Conservation (phyloP, 768 basidiomycete species). For the Amanita pallidorosea region DNA sequence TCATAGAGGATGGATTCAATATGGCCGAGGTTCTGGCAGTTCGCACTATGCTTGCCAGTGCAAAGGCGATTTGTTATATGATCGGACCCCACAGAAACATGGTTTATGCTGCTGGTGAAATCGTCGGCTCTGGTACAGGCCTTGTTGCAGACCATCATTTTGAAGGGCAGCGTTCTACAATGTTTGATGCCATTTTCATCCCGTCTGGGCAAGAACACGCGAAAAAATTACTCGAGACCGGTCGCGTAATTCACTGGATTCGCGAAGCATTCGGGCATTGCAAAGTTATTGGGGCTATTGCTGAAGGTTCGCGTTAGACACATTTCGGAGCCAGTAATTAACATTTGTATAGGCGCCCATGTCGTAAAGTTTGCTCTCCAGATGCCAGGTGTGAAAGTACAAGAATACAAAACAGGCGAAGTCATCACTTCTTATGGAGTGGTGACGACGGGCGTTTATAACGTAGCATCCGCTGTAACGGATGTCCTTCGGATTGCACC, state of each 20-base stretch:
- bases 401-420: constrained; percentile 21
- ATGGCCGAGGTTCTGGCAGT: constrained; percentile 46
- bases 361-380: constrained; percentile 36
- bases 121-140: constrained; percentile 16
- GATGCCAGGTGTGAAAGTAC: constrained; percentile 36
- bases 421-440: constrained; percentile 48
- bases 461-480: constrained; percentile 21
- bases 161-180: constrained; percentile 70
- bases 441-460: constrained; percentile 48
- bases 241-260: constrained; percentile 72
- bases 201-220: constrained; percentile 57
- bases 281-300: constrained; percentile 73
- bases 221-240: constrained; percentile 46
- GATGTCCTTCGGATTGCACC: constrained; percentile 34
- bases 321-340: neutral
- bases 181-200: constrained; percentile 77
- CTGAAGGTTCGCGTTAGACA: constrained; percentile 35
- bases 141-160: constrained; percentile 58
- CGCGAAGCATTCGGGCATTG: constrained; percentile 82
- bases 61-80: constrained; percentile 48
- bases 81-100: constrained; percentile 61
- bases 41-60: constrained; percentile 37
- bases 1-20: constrained; percentile 70
- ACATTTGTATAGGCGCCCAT: constrained; percentile 21
- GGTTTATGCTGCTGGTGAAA: constrained; percentile 22